Percentiles rank a stretch among this genome's conserved stretches.
Evolutionary conservation across 83 land plant genomes (phyloP).

Genomic region (Picea abies): DNA sequence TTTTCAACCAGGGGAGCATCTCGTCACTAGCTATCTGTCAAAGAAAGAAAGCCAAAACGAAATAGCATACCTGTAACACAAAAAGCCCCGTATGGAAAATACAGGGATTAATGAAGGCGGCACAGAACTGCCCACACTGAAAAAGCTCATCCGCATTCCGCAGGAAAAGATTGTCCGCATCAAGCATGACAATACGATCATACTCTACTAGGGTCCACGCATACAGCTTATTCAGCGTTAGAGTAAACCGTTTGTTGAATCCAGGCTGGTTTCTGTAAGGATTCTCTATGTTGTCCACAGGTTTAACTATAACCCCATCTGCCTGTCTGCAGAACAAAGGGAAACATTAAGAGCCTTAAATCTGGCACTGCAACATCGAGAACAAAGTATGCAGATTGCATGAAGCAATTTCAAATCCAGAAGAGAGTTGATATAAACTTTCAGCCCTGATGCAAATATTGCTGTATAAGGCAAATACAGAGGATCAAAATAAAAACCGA

Average conservation of each 20-base stretch:
- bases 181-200: slow-evolving; percentile 37
- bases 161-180: slow-evolving; percentile 33
- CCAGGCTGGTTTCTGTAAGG: slow-evolving; percentile 23
- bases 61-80: slow-evolving; percentile 24
- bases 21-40: neutral
- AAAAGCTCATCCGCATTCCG: slow-evolving; percentile 30
- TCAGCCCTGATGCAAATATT: no score
- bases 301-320: slow-evolving; percentile 31
- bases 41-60: neutral
- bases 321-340: slow-evolving; percentile 6
- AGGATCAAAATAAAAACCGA: no score
- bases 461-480: no score
- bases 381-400: no score
- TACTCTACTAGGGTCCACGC: slow-evolving; percentile 36
- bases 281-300: slow-evolving; percentile 29
- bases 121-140: slow-evolving; percentile 37
- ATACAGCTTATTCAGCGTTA: slow-evolving; percentile 33
- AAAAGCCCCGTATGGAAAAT: slow-evolving; percentile 38
- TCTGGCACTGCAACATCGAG: no score
- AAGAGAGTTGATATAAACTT: no score
- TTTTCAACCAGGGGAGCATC: neutral
- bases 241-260: slow-evolving; percentile 28
- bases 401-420: no score
- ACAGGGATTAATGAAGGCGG: slow-evolving; percentile 37
- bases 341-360: no score